Conservation (phyloP, 495 filamentous ascomycete genomes). For the Cairneyella variabilis region DNA sequence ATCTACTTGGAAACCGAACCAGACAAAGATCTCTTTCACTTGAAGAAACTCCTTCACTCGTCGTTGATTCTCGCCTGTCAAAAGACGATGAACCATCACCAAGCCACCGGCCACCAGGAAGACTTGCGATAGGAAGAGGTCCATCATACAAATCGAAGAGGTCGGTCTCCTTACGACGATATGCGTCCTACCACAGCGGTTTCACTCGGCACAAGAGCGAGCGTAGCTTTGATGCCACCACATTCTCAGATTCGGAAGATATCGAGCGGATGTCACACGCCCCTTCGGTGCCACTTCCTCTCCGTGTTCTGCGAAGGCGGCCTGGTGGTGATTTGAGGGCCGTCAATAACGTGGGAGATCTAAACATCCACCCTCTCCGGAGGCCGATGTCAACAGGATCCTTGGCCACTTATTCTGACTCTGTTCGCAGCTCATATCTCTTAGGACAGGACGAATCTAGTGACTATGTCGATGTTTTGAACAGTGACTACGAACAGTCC, state of each 20-base stretch:
- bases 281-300: constrained; percentile 38
- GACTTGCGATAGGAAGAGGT: constrained; percentile 8
- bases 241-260: constrained; percentile 40
- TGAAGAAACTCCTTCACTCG: constrained; percentile 25
- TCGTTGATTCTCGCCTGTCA: constrained; percentile 15
- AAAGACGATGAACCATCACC: constrained; percentile 29
- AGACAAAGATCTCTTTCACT: constrained; percentile 29
- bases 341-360: constrained; percentile 67
- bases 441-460: constrained; percentile 32
- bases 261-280: constrained; percentile 10
- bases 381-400: constrained; percentile 72
- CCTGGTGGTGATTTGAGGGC: constrained; percentile 88
- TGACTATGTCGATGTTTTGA: constrained; percentile 41
- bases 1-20: constrained; percentile 36
- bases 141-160: constrained; percentile 22
- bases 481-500: constrained; percentile 38
- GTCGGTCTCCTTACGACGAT: constrained; percentile 37
- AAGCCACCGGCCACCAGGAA: constrained; percentile 31
- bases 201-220: constrained; percentile 56
- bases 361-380: constrained; percentile 45
- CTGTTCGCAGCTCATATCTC: constrained; percentile 58
- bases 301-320: constrained; percentile 70
- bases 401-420: constrained; percentile 64
- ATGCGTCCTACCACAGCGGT: constrained; percentile 70
- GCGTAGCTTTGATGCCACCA: constrained; percentile 56